A percentile compares a stretch with the other conserved stretches of the same genome.
These are phyloP conservation scores for Athelia psychrophila DNA, from an alignment of 1,284 basidiomycete genomes.

Conservation along the genomic window DNA sequence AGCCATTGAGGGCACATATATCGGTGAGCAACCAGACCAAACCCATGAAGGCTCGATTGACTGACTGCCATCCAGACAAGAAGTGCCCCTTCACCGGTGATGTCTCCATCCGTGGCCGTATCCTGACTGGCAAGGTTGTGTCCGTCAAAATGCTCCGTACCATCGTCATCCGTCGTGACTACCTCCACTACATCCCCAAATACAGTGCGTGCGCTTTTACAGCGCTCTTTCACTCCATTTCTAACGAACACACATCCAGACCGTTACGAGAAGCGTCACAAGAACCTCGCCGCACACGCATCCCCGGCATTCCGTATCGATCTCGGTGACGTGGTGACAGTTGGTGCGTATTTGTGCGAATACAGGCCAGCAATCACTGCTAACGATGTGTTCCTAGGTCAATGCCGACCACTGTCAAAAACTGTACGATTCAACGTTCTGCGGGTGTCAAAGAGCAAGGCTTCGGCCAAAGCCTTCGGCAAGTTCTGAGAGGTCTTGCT, in stretches of 20 bases:
- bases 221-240: conserved; percentile 11
- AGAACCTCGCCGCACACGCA: conserved; percentile 96
- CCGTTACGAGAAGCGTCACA: conserved; percentile 97
- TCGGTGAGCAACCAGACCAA: conserved; percentile 61
- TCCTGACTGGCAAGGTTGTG: conserved; percentile 95
- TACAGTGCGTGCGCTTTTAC: conserved; percentile 68
- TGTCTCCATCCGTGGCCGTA: conserved; percentile 98
- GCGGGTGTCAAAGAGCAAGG: conserved; percentile 89
- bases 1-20: conserved; percentile 96
- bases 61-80: conserved; percentile 69
- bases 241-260: conserved; percentile 41
- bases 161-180: conserved; percentile 97
- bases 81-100: conserved; percentile 98
- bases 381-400: conserved; percentile 46
- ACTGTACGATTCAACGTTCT: conserved; percentile 99
- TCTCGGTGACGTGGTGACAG: conserved; percentile 90
- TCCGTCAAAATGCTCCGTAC: conserved; percentile 99
- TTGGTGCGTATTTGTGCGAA: conserved; percentile 64
- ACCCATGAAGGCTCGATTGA: neutral
- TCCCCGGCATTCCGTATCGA: conserved; percentile 99
- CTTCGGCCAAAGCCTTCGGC: conserved; percentile 84
- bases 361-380: conserved; percentile 15
- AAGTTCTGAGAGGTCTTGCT: conserved; percentile 71
- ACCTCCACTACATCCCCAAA: conserved; percentile 98
- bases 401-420: conserved; percentile 99